Evolutionary conservation across 2,329 filamentous ascomycete species (phyloP).

Genomic region (Xylaria sp.): DNA sequence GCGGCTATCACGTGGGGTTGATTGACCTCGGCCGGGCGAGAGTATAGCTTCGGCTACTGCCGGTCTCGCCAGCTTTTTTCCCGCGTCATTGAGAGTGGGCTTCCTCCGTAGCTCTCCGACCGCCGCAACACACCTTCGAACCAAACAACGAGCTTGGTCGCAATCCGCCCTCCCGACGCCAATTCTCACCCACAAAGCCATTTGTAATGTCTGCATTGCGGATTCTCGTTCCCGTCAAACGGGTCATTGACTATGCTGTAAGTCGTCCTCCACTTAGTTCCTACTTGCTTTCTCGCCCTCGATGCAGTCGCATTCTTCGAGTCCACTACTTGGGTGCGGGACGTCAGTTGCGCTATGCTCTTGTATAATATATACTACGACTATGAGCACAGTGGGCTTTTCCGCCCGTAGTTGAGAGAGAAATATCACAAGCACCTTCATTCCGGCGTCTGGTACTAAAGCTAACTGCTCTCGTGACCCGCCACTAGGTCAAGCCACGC

Average conservation of each 20-base stretch:
- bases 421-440: background rate
- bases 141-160: background rate
- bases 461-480: slow-evolving; percentile 3
- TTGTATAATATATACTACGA: background rate
- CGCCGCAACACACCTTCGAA: slow-evolving; percentile 1
- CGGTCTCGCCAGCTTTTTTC: slow-evolving; percentile 40
- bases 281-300: too few relatives aligned
- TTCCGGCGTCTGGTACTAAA: background rate
- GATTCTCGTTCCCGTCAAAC: slow-evolving; percentile 81
- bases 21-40: slow-evolving; percentile 19
- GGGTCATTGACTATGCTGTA: slow-evolving; percentile 88
- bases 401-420: background rate
- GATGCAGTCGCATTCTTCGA: background rate
- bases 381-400: background rate
- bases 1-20: slow-evolving; percentile 33
- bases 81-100: slow-evolving; percentile 36
- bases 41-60: slow-evolving; percentile 37
- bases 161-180: slow-evolving; percentile 7
- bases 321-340: background rate
- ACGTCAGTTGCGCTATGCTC: background rate
- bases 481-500: slow-evolving; percentile 67
- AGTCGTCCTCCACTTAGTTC: slow-evolving; percentile 40
- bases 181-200: background rate
- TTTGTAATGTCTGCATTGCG: slow-evolving; percentile 65
- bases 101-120: slow-evolving; percentile 13